phyloP scores from a whole-genome alignment of 441 rosid species.

The Croton laevigatus region DNA sequence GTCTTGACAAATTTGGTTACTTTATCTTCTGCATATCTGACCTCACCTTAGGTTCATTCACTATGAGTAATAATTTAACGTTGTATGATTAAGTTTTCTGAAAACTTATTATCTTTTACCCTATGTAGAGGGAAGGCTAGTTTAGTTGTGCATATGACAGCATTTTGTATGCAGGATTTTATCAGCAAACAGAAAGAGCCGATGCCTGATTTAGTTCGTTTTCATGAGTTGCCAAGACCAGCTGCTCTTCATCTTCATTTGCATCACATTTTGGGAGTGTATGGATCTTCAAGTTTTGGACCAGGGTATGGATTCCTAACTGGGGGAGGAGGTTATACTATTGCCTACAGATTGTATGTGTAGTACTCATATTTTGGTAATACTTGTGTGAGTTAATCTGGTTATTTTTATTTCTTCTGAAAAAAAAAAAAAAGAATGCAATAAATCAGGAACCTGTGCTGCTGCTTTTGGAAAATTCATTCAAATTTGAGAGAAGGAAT shows the following conservation, averaged over 20 bases:
- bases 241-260: slow-evolving; percentile 35
- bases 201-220: slow-evolving; percentile 33
- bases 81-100: background rate
- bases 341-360: slow-evolving; percentile 35
- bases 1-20: background rate
- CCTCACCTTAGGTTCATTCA: background rate
- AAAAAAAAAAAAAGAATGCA: background rate
- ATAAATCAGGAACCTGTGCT: background rate
- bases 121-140: background rate
- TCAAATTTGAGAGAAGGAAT: no score
- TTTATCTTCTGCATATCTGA: background rate
- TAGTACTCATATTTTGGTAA: background rate
- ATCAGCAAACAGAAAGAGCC: slow-evolving; percentile 40
- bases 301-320: slow-evolving; percentile 34
- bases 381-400: background rate
- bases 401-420: background rate
- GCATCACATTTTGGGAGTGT: slow-evolving; percentile 37
- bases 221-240: slow-evolving; percentile 38
- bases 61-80: no score
- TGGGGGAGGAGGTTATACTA: slow-evolving; percentile 31
- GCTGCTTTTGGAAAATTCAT: background rate
- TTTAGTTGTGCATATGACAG: background rate
- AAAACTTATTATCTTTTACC: background rate
- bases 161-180: slow-evolving; percentile 36
- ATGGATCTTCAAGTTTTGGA: slow-evolving; percentile 39